A percentile compares a stretch with the other conserved stretches of the same genome.
Conservation (phyloP, 2,329 filamentous ascomycete genomes). For the Talaromyces funiculosus region DNA sequence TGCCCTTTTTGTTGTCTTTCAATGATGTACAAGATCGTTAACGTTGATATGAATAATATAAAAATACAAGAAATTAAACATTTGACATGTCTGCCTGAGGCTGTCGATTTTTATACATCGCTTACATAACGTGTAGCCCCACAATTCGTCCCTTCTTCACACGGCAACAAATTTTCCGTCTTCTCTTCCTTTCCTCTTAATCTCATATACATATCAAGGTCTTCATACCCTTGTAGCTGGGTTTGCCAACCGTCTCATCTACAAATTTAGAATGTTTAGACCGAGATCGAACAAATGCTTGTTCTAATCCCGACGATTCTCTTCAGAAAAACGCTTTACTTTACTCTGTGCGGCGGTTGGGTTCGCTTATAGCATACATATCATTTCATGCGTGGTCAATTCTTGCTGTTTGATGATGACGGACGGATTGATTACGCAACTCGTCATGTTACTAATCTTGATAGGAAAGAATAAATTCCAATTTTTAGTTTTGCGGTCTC, state of each 20-base stretch:
- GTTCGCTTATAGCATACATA: constrained; percentile 44
- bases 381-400: neutral
- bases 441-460: neutral
- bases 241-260: constrained; percentile 27
- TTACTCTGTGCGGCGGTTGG: constrained; percentile 29
- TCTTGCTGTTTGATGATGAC: neutral
- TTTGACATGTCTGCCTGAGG: neutral
- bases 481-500: neutral
- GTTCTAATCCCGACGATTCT: constrained; percentile 39
- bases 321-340: constrained; percentile 16
- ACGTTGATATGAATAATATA: neutral
- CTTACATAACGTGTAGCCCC: neutral
- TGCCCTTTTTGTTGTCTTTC: no score
- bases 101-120: neutral
- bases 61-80: neutral
- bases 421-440: neutral
- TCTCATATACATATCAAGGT: constrained; percentile 29
- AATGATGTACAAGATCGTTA: neutral
- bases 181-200: constrained; percentile 20
- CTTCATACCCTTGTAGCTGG: constrained; percentile 44
- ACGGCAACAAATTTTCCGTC: neutral
- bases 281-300: constrained; percentile 38
- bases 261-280: constrained; percentile 39
- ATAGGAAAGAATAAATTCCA: neutral
- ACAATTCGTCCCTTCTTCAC: neutral